phyloP scores from a whole-genome alignment of 352 stramenopile species.

The Pythium utonaiense region DNA sequence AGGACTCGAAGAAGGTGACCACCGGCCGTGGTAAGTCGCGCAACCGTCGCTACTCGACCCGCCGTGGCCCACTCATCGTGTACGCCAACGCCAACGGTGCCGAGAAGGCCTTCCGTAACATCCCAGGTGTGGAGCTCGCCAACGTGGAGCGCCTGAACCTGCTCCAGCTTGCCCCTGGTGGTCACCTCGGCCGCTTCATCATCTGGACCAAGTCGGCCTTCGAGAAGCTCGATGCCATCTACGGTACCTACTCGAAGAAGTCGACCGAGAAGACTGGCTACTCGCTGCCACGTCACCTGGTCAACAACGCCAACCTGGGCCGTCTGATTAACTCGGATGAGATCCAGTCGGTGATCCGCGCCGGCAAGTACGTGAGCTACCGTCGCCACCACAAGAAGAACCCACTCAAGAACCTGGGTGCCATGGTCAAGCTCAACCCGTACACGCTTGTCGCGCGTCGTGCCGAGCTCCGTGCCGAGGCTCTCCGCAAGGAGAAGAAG shows the following conservation, averaged over 20 bases:
- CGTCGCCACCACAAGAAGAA: conserved; percentile 97
- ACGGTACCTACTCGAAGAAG: conserved; percentile 92
- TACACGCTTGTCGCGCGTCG: conserved; percentile 93
- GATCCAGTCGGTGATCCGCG: conserved; percentile 96
- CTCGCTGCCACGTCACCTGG: conserved; percentile 91
- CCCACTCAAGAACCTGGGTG: conserved; percentile 94
- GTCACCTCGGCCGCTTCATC: conserved; percentile 98
- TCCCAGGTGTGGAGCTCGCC: conserved; percentile 96
- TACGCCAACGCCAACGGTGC: conserved; percentile 93
- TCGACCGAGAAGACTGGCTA: conserved; percentile 90
- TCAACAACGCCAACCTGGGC: conserved; percentile 98
- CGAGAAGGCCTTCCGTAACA: conserved; percentile 96
- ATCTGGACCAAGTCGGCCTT: conserved; percentile 98
- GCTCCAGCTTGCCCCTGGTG: conserved; percentile 96
- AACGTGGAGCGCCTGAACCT: conserved; percentile 98
- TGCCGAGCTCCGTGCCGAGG: conserved; percentile 86
- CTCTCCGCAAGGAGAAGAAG: conserved; percentile 89
- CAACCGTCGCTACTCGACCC: conserved; percentile 96
- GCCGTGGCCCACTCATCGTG: conserved; percentile 95
- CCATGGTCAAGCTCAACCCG: conserved; percentile 96
- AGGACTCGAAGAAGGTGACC: conserved; percentile 97
- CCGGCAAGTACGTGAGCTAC: conserved; percentile 89
- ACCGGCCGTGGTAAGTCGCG: conserved; percentile 98
- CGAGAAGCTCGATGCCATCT: conserved; percentile 96
- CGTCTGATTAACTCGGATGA: conserved; percentile 99